Percentiles rank a stretch among this genome's conserved stretches.
phyloP scores from a whole-genome alignment of 192 early-diverging fungal species.

The Chytriomyces sp. region DNA sequence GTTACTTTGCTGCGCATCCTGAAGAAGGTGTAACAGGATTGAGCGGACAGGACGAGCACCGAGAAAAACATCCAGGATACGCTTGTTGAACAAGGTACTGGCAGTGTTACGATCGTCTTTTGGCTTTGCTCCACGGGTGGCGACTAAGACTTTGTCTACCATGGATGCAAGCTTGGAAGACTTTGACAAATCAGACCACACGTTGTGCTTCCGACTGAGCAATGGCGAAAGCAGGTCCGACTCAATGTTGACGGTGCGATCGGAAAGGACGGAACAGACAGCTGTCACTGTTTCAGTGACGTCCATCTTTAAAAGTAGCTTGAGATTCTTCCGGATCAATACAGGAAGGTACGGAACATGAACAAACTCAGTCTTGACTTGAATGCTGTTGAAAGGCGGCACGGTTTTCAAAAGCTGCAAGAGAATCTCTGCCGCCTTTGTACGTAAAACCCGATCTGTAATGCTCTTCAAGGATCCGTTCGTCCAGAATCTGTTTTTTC shows the following conservation, averaged over 20 bases:
- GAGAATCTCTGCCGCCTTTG: background rate
- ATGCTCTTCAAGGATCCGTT: background rate
- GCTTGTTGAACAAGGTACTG: background rate
- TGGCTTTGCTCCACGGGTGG: too few relatives aligned
- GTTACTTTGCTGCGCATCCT: background rate
- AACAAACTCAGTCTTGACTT: background rate
- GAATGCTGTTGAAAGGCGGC: too few relatives aligned
- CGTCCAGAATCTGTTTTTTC: background rate
- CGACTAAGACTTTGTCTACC: too few relatives aligned
- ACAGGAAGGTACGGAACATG: slow-evolving; percentile 1
- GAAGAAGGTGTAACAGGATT: background rate
- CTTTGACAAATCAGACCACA: too few relatives aligned
- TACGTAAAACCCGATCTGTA: background rate
- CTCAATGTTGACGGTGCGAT: background rate
- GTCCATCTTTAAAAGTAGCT: slow-evolving; percentile 1
- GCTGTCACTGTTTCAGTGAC: background rate
- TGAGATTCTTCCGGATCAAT: slow-evolving; percentile 12
- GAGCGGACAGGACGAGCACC: background rate
- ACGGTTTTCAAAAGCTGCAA: background rate
- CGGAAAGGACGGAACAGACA: background rate
- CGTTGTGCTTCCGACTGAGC: background rate
- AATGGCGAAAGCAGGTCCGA: background rate
- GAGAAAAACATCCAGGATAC: background rate
- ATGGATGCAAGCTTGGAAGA: too few relatives aligned
- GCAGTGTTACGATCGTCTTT: background rate